A percentile compares a stretch with the other conserved stretches of the same genome.
These are phyloP conservation scores for Zymoseptoria crescenta DNA, from an alignment of 2,329 filamentous ascomycete genomes.

Conservation along the genomic window DNA sequence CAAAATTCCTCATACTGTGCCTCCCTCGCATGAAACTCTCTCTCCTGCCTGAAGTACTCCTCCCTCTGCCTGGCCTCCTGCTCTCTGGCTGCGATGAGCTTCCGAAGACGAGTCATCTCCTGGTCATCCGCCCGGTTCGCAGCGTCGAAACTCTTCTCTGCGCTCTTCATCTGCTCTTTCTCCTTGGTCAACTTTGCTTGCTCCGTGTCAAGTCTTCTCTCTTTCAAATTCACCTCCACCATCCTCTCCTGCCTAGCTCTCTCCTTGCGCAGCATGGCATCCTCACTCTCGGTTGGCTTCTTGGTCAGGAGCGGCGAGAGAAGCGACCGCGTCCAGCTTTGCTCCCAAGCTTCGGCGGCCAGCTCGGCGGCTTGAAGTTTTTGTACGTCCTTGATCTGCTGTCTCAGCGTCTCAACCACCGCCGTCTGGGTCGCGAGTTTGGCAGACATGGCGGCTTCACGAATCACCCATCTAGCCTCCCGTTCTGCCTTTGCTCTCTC, in stretches of 20 bases:
- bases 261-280: slow-evolving; percentile 29
- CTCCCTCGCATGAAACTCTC: background rate
- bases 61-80: slow-evolving; percentile 2
- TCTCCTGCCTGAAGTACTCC: background rate
- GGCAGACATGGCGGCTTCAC: slow-evolving; percentile 13
- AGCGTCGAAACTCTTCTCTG: slow-evolving; percentile 13
- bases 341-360: slow-evolving; percentile 25
- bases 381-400: slow-evolving; percentile 29
- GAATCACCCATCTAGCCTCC: slow-evolving; percentile 20
- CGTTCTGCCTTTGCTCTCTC: slow-evolving; percentile 27
- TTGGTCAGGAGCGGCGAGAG: slow-evolving; percentile 25
- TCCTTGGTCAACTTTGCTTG: slow-evolving; percentile 15
- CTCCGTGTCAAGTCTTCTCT: slow-evolving; percentile 20
- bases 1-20: background rate
- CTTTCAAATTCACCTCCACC: slow-evolving; percentile 29
- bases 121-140: slow-evolving; percentile 18
- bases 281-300: slow-evolving; percentile 24
- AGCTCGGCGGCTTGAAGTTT: slow-evolving; percentile 24
- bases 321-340: slow-evolving; percentile 28
- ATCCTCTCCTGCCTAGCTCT: slow-evolving; percentile 27
- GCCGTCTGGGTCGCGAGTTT: slow-evolving; percentile 13
- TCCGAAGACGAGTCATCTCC: slow-evolving; percentile 10
- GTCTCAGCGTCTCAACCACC: slow-evolving; percentile 20
- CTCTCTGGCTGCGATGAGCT: slow-evolving; percentile 8
- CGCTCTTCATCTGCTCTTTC: slow-evolving; percentile 7